Evolutionary conservation across 768 basidiomycete genomes (phyloP), one percentile per base, ranked within the genome.

Genomic region (Dioszegia hungarica): DNA sequence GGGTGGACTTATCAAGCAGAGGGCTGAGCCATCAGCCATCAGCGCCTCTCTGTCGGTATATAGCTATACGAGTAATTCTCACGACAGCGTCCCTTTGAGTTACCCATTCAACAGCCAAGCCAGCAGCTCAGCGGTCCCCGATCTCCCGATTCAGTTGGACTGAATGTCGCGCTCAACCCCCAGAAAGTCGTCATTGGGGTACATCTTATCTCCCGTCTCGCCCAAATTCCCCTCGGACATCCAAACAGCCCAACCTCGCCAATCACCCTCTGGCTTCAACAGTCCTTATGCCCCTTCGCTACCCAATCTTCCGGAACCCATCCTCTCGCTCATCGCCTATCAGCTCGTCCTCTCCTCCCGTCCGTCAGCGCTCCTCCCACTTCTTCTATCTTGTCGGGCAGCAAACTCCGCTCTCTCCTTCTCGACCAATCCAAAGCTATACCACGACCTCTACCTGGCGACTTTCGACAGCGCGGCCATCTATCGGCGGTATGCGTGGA

Each of bases 381-480:
- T 34, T 17, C 47, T 67, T 11, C 38, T 58, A 28, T 60, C 66
- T 20, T 70, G 57, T 25, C 47, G 51, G 22, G 27, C 36, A 14
- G 61, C 69, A 28, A 50, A 75, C 59, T 43, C 54, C 14, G 34
- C 58, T 5, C 48, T 75, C 12, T 61, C 50, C 2, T 67, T 73
- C 47, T 53, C 66, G 28, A 56, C 59, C 27, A 70, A 75, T 46
- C 72, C 72, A 0, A 58, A 55, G 31, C 61, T 75, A 1, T 75
- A 73, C 45, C 55, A 64, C 39, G 39, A 50, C 17, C 55, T 75
- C 19, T 75, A 69, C 54, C n/a, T 58, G 19, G 49, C 52, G 17
- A 73, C 72, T 8, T 75, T 75, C 57, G 72, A 75, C 47, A 43
- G 44, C 37, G 59, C 61, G 29, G 72, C 74, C 24, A 38, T 75